phyloP scores from a whole-genome alignment of 306 rosid species.

The Sphenostylis stenocarpa region DNA sequence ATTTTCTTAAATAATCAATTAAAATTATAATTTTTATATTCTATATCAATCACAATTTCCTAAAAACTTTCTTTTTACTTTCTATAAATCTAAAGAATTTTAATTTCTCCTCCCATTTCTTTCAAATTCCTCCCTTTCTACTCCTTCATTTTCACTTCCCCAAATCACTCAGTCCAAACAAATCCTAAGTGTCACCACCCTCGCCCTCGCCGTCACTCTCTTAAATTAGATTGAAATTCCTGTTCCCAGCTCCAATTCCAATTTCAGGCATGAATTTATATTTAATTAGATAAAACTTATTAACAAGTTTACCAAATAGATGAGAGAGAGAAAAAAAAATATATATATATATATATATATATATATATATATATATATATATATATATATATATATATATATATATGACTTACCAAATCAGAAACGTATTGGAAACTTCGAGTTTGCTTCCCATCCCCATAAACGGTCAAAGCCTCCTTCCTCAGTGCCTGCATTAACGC shows the following conservation, averaged over 20 bases:
- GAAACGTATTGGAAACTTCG: background rate
- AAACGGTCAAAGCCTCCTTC: conserved; percentile 1
- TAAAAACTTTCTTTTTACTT: no score
- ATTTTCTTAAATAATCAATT: no score
- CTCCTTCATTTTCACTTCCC: no score
- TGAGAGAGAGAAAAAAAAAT: background rate
- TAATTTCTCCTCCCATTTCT: no score
- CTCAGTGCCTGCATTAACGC: background rate
- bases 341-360: no score
- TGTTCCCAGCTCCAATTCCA: background rate
- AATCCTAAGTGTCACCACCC: background rate
- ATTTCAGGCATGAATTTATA: background rate
- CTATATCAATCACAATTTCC: no score
- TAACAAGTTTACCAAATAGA: background rate
- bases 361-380: background rate
- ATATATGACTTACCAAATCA: background rate
- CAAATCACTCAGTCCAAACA: no score
- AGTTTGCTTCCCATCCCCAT: background rate
- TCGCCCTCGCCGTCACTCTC: background rate
- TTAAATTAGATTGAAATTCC: background rate
- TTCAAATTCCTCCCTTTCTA: no score
- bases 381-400: background rate
- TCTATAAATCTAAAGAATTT: no score
- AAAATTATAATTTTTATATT: no score
- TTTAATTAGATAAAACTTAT: background rate